Percentiles rank a stretch among this genome's conserved stretches.
Conservation (phyloP, 805 yeast species). For the Jamesozyma rosinii region DNA sequence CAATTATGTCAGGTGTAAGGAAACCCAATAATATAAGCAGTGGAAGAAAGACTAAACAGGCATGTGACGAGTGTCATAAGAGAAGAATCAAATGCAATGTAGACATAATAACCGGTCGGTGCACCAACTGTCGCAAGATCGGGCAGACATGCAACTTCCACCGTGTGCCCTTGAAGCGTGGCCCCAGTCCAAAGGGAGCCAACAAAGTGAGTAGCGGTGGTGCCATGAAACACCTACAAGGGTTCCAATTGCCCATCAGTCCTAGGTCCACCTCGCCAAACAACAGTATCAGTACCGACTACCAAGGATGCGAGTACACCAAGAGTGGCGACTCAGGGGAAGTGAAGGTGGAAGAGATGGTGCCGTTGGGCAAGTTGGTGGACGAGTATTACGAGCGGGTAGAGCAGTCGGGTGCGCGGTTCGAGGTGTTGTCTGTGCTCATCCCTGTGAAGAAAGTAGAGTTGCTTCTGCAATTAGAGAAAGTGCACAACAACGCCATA, state of each 20-base stretch:
- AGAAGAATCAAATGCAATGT: constrained; percentile 67
- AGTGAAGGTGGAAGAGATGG: too few relatives aligned
- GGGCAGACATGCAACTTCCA: constrained; percentile 56
- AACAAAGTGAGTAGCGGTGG: too few relatives aligned
- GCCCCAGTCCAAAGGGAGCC: constrained; percentile 35
- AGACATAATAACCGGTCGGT: constrained; percentile 29
- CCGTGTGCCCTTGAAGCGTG: constrained; percentile 66
- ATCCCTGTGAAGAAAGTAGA: not conserved
- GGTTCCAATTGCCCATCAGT: not conserved
- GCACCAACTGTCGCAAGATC: constrained; percentile 52
- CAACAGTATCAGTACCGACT: not conserved
- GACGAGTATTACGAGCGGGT: not conserved
- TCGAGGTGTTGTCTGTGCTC: not conserved
- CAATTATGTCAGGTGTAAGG: too few relatives aligned
- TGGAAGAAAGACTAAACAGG: constrained; percentile 44
- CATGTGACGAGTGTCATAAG: constrained; percentile 70
- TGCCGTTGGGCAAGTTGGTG: not conserved
- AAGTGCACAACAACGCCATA: not conserved
- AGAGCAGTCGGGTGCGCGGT: not conserved
- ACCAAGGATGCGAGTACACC: not conserved
- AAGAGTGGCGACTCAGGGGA: too few relatives aligned
- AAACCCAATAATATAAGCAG: constrained; percentile 27
- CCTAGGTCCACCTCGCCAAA: not conserved
- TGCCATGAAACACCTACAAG: not conserved
- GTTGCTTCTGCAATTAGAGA: not conserved